phyloP scores from a whole-genome alignment of 257 asterid species.

The Nemophila menziesii region DNA sequence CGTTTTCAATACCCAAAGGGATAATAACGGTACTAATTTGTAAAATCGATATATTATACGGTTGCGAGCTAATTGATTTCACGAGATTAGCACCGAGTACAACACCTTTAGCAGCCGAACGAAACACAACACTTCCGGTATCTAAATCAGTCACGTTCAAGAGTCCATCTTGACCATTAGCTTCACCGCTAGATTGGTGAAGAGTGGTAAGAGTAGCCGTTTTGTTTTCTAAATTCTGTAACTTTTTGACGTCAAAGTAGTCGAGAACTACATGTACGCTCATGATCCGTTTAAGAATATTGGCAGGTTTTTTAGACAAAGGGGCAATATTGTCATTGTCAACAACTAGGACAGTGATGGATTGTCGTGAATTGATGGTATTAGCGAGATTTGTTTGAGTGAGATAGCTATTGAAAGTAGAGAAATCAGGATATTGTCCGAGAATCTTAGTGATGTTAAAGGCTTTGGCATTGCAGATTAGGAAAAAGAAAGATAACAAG shows the following conservation, averaged over 20 bases:
- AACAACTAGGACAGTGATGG: slow-evolving; percentile 44
- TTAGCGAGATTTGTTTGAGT: slow-evolving; percentile 30
- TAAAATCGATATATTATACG: slow-evolving; percentile 36
- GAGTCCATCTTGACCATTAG: slow-evolving; percentile 37
- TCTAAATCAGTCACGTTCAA: slow-evolving; percentile 24
- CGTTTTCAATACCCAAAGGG: slow-evolving; percentile 33
- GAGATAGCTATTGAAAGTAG: slow-evolving; percentile 47
- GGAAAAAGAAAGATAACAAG: slow-evolving; percentile 21
- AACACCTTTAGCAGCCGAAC: slow-evolving; percentile 36
- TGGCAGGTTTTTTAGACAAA: slow-evolving; percentile 14
- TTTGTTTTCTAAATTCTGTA: slow-evolving; percentile 17
- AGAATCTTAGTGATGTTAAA: slow-evolving; percentile 47
- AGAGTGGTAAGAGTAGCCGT: slow-evolving; percentile 30
- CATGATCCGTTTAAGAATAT: slow-evolving; percentile 20
- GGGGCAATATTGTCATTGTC: slow-evolving; percentile 30
- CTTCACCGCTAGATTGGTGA: slow-evolving; percentile 39
- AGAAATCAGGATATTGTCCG: slow-evolving; percentile 26
- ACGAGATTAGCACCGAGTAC: slow-evolving; percentile 25
- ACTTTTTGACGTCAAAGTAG: slow-evolving; percentile 34
- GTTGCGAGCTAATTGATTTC: slow-evolving; percentile 24
- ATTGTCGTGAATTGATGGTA: slow-evolving; percentile 30
- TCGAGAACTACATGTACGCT: slow-evolving; percentile 49
- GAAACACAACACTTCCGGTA: slow-evolving; percentile 15
- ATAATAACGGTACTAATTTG: slow-evolving; percentile 39
- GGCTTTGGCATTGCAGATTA: slow-evolving; percentile 22